Evolutionary conservation across 352 stramenopile genomes (phyloP).

Genomic region (Pythium aquatile): DNA sequence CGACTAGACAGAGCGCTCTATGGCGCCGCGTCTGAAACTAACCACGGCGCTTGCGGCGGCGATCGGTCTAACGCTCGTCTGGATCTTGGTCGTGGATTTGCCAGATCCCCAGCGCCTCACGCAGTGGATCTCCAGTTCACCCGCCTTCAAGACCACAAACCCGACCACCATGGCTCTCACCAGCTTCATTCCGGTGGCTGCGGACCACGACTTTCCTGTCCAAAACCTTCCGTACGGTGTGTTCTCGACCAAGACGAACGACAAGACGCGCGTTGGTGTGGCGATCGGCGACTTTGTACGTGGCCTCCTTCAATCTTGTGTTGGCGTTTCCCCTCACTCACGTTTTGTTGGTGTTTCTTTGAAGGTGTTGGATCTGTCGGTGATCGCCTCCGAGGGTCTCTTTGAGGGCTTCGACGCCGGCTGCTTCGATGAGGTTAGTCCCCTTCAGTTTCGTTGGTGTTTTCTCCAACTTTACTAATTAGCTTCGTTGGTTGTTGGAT

Average conservation of each 20-base stretch:
- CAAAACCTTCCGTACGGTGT: constrained; percentile 96
- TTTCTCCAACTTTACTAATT: background rate
- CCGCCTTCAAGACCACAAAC: background rate
- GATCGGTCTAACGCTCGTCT: constrained; percentile 22
- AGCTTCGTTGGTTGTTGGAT: constrained; percentile 30
- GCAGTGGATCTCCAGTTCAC: constrained; percentile 3
- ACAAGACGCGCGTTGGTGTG: constrained; percentile 73
- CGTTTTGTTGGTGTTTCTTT: background rate
- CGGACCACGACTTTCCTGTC: constrained; percentile 90
- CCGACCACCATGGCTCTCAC: constrained; percentile 27
- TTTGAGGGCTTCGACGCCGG: constrained; percentile 83
- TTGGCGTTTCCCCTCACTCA: background rate
- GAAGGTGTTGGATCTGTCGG: constrained; percentile 86
- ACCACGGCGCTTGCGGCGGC: background rate
- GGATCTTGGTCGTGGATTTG: constrained; percentile 12
- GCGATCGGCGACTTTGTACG: constrained; percentile 78
- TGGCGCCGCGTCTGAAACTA: constrained; percentile 5
- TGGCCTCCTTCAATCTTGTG: background rate
- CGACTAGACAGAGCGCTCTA: background rate
- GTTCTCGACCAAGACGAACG: constrained; percentile 80
- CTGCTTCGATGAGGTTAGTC: constrained; percentile 63
- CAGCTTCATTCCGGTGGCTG: constrained; percentile 60
- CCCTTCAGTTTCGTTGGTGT: background rate
- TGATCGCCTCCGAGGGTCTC: constrained; percentile 86
- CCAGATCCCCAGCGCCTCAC: constrained; percentile 3